Base-by-base conservation (phyloP, 2,329 filamentous ascomycete species). In the Penicillium sp. region DNA sequence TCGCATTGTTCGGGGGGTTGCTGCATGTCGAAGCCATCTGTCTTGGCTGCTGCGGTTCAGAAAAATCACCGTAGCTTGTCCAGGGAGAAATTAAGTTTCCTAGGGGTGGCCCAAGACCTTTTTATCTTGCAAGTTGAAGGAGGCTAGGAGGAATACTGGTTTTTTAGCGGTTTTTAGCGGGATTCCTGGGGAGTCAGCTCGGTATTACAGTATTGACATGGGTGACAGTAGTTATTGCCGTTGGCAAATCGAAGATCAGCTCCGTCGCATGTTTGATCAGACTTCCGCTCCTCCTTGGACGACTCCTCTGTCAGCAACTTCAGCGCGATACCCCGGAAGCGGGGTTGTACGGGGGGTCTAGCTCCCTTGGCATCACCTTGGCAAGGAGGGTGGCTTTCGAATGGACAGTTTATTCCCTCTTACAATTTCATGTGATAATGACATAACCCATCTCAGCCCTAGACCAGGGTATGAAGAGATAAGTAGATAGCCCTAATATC, bases 341-440 rank as follows among this genome's bases (percentile, higher is more conserved):
- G 59, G 54, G 54, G 56, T 44, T 58, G 44, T 44, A 53, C 55
- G 55, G 58, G 59, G 59, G 44, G 54, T 38, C 54, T 57, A 57
- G 38, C 38, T 53, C 54, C 55, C 59, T 61, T 61, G 59, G 59
- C 59, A 54, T 51, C 35, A 19, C 26, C 59, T 61, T 61, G 59
- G 59, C 59, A 17, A 42, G 22, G 10, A 45, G 22, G 17, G 26
- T 40, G 45, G 40, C 55, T 35, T 44, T 51, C 53, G 30, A 61
- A 38, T 57, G 59, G 59, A 45, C 37, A 26, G 47, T 61, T 53
- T 45, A 61, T 61, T 61, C n/a, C 38, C 59, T 61, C 59, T 51
- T 44, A 60, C 30, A 6, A 15, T 19, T 45, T 10, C 53, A 56
- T 56, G 58, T 56, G 53, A 56, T 38, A 24, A 19, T 56, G 53